These are phyloP conservation scores for Ophiosphaerella narmari DNA, from an alignment of 2,329 filamentous ascomycete species.

Conservation along the genomic window DNA sequence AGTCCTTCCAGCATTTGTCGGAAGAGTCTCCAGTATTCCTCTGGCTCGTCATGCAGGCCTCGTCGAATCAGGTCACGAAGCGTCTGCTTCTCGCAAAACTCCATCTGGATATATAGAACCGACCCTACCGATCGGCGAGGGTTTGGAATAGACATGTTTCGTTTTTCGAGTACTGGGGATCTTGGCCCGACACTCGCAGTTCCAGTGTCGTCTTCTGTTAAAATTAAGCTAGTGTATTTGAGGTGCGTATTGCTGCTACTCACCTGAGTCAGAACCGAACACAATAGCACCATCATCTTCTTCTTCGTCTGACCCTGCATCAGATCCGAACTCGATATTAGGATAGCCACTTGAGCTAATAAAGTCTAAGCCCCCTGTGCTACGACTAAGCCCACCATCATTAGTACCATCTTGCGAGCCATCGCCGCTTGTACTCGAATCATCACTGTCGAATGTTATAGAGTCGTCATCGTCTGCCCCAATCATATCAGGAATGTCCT, in stretches of 20 bases:
- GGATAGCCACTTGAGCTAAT: slow-evolving; percentile 84
- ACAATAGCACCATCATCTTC: slow-evolving; percentile 41
- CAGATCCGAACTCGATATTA: slow-evolving; percentile 77
- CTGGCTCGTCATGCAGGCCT: slow-evolving; percentile 71
- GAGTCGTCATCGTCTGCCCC: slow-evolving; percentile 41
- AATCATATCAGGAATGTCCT: slow-evolving; percentile 56
- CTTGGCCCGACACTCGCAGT: slow-evolving; percentile 32
- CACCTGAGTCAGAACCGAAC: slow-evolving; percentile 47
- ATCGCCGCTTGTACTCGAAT: slow-evolving; percentile 31
- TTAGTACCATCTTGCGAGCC: slow-evolving; percentile 29
- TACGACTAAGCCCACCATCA: slow-evolving; percentile 66
- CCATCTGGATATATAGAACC: slow-evolving; percentile 97
- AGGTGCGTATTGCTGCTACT: background rate
- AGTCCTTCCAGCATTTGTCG: slow-evolving; percentile 90
- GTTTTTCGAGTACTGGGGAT: slow-evolving; percentile 42
- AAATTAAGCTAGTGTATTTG: slow-evolving; percentile 9
- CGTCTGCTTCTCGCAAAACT: slow-evolving; percentile 94
- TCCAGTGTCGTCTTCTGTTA: slow-evolving; percentile 54
- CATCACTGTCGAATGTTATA: slow-evolving; percentile 32
- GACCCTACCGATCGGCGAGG: slow-evolving; percentile 63
- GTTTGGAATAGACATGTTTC: slow-evolving; percentile 53
- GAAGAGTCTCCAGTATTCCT: slow-evolving; percentile 88
- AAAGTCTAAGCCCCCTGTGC: slow-evolving; percentile 81
- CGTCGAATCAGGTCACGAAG: slow-evolving; percentile 84
- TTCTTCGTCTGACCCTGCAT: slow-evolving; percentile 48